Base-by-base conservation (phyloP, 768 basidiomycete species). In the Kwoniella dejecticola region DNA sequence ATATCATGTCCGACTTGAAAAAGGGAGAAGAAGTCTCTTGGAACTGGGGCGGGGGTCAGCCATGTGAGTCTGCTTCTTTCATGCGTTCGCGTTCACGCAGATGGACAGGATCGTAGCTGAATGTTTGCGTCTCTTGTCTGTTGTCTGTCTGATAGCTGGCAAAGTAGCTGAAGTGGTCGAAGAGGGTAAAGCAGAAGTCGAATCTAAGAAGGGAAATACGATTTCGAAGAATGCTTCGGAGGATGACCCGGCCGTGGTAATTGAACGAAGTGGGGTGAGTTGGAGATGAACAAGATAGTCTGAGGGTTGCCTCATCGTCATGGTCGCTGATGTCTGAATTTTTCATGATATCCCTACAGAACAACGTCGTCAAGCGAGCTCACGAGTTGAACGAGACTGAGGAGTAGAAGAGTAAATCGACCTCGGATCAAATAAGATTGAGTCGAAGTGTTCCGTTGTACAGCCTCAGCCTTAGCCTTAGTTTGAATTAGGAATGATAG, bases 161-260 rank as follows among this genome's bases (percentile, higher is more conserved):
- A 79, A 68, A 58, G 77, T 84, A 0, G 77, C 74, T 1, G 81
- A 81, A 52, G 75, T 84, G 48, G 80, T 83, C 8, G 75, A 79
- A 42, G 79, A 82, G 24, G 83, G 82, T 1, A 78, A 80, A 57
- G 82, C 80, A 2, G 63, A 81, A 61, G 81, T 84, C 23, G 82
- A 77, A 13, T 83, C 81, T 44, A 82, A 82, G 40, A 83, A 83
- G 80, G 76, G 83, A 77, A 83, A 84, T 59, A 81, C 79, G 3
- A 79, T 83, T 41, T 75, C 72, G 2, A 80, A 82, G 55, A 83
- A 81, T 21, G 83, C 79, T 1, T 79, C 70, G 36, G 80, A 80
- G 40, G 84, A 81, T 11, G 83, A 84, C 72, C 83, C 84, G 1
- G 83, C 83, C 3, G 81, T 84, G 26, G 81, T 82, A 62, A 83